Conservation (phyloP, 345 rosid genomes). For the Trapa incisa region DNA sequence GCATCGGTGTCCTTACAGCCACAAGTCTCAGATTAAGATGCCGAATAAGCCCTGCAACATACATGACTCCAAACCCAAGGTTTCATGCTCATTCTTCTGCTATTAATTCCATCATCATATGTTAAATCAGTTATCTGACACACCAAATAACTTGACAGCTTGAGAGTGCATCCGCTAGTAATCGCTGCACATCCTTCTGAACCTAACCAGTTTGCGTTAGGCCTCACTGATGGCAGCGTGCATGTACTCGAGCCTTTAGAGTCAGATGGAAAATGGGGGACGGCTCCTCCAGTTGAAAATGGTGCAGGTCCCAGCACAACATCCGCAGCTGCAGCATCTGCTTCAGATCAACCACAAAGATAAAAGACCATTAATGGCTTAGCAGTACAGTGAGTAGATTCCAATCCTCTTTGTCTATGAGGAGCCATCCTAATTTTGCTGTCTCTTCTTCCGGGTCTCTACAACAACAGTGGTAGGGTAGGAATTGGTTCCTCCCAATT, state of each 20-base stretch:
- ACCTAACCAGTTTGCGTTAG: constrained; percentile 70
- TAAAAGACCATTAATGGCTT: constrained; percentile 10
- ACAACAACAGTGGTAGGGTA: too few species aligned
- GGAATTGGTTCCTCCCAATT: too few species aligned
- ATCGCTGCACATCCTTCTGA: constrained; percentile 67
- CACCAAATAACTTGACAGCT: constrained; percentile 31
- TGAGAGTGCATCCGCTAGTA: constrained; percentile 61
- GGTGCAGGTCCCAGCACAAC: constrained; percentile 49
- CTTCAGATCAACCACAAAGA: constrained; percentile 49
- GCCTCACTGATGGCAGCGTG: constrained; percentile 60
- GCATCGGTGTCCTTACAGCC: constrained; percentile 54
- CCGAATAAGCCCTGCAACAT: constrained; percentile 60
- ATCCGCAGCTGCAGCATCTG: constrained; percentile 26
- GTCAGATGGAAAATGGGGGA: constrained; percentile 78
- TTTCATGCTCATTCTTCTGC: not conserved
- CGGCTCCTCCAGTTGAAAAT: constrained; percentile 59
- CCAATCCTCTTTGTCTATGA: too few species aligned
- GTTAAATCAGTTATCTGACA: not conserved
- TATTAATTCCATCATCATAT: not conserved
- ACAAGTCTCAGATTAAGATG: constrained; percentile 62
- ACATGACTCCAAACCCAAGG: constrained; percentile 65
- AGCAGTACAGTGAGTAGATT: too few species aligned
- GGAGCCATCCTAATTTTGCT: too few species aligned
- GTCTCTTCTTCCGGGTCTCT: too few species aligned
- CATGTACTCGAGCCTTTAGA: constrained; percentile 60